A percentile compares a stretch with the other conserved stretches of the same genome.
Conservation (phyloP, 208 protist species). For the Trypanosoma rangeli region DNA sequence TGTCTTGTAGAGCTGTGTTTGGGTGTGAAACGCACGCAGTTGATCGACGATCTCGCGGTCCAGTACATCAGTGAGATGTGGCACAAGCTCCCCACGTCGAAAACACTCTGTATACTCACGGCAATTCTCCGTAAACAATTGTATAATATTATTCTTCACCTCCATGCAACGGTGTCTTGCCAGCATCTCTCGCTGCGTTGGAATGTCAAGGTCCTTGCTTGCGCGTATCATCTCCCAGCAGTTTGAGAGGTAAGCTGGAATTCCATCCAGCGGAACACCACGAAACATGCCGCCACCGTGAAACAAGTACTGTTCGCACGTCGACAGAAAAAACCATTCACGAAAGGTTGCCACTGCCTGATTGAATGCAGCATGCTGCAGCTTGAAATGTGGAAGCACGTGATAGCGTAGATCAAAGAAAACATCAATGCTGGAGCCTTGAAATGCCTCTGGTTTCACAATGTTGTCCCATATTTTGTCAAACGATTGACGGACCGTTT, state of each 20-base stretch:
- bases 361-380: constrained; percentile 71
- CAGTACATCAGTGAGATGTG: constrained; percentile 52
- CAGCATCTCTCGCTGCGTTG: constrained; percentile 96
- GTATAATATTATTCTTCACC: constrained; percentile 54
- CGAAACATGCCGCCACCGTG: constrained; percentile 69
- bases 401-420: constrained; percentile 76
- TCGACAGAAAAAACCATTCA: constrained; percentile 54
- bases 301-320: constrained; percentile 67
- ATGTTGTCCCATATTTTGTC: constrained; percentile 93
- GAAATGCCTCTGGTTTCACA: constrained; percentile 61
- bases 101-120: constrained; percentile 54
- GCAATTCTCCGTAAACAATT: constrained; percentile 51
- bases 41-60: constrained; percentile 54
- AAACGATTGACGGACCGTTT: constrained; percentile 89
- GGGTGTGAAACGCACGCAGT: constrained; percentile 40
- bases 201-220: constrained; percentile 97
- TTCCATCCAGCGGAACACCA: constrained; percentile 81
- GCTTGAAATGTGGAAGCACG: constrained; percentile 84
- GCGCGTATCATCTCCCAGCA: constrained; percentile 93
- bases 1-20: constrained; percentile 71
- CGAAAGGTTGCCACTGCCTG: constrained; percentile 44
- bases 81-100: constrained; percentile 57
- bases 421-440: constrained; percentile 52
- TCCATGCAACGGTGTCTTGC: constrained; percentile 94
- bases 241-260: constrained; percentile 77